A percentile compares a stretch with the other conserved stretches of the same genome.
Evolutionary conservation across 2,329 filamentous ascomycete genomes (phyloP).

Genomic region (Diaporthe capsici): DNA sequence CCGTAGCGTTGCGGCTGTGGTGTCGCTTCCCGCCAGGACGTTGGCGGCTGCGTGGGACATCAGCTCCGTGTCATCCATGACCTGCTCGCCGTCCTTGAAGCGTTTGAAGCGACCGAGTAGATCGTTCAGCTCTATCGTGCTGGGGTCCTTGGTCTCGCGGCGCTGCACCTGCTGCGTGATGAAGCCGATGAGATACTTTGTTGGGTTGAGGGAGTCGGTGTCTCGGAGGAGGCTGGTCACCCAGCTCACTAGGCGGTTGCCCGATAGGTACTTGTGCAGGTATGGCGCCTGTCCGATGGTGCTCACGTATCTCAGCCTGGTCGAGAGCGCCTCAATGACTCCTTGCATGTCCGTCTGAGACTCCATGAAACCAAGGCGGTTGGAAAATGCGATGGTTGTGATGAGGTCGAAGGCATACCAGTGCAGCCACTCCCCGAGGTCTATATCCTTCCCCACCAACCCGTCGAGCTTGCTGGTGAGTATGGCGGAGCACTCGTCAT

Average conservation of each 20-base stretch:
- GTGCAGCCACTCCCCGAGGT: constrained; percentile 30
- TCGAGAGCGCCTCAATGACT: constrained; percentile 21
- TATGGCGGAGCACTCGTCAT: constrained; percentile 27
- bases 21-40: constrained; percentile 63
- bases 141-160: constrained; percentile 7
- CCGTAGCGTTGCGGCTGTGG: constrained; percentile 62
- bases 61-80: constrained; percentile 14
- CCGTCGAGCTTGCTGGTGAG: constrained; percentile 21
- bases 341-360: constrained; percentile 40
- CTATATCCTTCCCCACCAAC: constrained; percentile 4
- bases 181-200: constrained; percentile 27
- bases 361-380: constrained; percentile 42
- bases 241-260: constrained; percentile 5
- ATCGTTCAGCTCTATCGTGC: not conserved
- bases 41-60: constrained; percentile 12
- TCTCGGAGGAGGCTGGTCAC: not conserved
- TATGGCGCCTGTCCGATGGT: constrained; percentile 20
- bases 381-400: constrained; percentile 38
- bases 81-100: constrained; percentile 31
- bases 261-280: constrained; percentile 8
- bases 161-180: not conserved
- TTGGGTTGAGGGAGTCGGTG: not conserved
- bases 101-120: constrained; percentile 26
- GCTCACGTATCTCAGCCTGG: constrained; percentile 11
- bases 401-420: constrained; percentile 37